Conservation (phyloP, 2,329 filamentous ascomycete genomes). For the Nigrospora oryzae region DNA sequence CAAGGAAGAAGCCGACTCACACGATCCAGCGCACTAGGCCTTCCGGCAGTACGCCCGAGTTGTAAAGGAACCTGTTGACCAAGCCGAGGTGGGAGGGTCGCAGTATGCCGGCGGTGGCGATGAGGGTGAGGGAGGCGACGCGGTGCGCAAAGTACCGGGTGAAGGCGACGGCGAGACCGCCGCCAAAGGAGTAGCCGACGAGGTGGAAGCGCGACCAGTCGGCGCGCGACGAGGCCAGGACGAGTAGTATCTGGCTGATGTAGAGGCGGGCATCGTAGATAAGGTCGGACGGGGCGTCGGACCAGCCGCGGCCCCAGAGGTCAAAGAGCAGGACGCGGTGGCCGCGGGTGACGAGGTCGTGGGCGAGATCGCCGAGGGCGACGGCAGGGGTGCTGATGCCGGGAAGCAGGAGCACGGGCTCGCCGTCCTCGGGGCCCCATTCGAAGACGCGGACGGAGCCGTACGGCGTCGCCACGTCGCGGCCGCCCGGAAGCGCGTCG, state of each 20-base stretch:
- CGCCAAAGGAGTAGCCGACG: conserved; percentile 74
- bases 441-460: conserved; percentile 69
- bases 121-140: conserved; percentile 53
- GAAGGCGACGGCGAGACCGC: conserved; percentile 64
- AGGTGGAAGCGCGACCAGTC: conserved; percentile 59
- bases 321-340: conserved; percentile 77
- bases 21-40: conserved; percentile 43
- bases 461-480: conserved; percentile 62
- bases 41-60: conserved; percentile 49
- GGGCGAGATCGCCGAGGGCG: conserved; percentile 57
- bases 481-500: conserved; percentile 58
- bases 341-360: conserved; percentile 54
- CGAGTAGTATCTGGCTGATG: conserved; percentile 55
- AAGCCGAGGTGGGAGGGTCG: conserved; percentile 53
- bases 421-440: conserved; percentile 65
- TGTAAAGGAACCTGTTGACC: conserved; percentile 55
- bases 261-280: conserved; percentile 58
- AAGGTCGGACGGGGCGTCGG: conserved; percentile 54
- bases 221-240: conserved; percentile 51
- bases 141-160: conserved; percentile 58
- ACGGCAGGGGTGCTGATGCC: conserved; percentile 75
- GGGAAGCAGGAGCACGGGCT: conserved; percentile 68
- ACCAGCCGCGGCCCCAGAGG: conserved; percentile 71
- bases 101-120: conserved; percentile 63
- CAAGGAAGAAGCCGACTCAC: no score